A percentile compares a stretch with the other conserved stretches of the same genome.
Evolutionary conservation across 2,329 filamentous ascomycete species (phyloP).

Genomic region (Dryadomyces quercivorus): DNA sequence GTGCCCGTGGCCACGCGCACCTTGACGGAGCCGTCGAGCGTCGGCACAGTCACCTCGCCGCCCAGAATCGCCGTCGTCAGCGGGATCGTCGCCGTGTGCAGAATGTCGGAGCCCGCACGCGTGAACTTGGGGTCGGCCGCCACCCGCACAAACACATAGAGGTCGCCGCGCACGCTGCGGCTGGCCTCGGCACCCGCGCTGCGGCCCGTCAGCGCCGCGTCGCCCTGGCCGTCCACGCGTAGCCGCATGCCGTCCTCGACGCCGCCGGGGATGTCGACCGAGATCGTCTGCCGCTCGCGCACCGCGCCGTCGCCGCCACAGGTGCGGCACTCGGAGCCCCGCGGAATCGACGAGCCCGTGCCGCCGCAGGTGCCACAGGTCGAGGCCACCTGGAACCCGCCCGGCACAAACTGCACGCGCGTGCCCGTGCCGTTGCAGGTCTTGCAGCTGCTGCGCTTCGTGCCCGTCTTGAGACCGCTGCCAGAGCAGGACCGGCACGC

Average conservation of each 20-base stretch:
- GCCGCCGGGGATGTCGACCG: constrained; percentile 84
- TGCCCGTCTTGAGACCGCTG: constrained; percentile 71
- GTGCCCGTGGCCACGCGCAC: constrained; percentile 88
- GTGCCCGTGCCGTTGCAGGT: constrained; percentile 78
- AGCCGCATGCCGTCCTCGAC: constrained; percentile 96
- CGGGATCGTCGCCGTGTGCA: constrained; percentile 84
- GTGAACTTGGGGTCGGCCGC: constrained; percentile 84
- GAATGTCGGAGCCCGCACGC: constrained; percentile 74
- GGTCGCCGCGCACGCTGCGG: constrained; percentile 65
- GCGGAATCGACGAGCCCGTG: constrained; percentile 62
- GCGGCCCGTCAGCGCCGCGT: constrained; percentile 67
- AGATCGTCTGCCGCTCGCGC: constrained; percentile 70
- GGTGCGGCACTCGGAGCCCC: constrained; percentile 65
- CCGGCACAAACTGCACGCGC: constrained; percentile 77
- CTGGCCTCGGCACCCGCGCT: constrained; percentile 28
- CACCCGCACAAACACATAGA: constrained; percentile 84
- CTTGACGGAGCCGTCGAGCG: constrained; percentile 79
- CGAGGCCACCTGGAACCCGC: constrained; percentile 91
- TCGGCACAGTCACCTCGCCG: constrained; percentile 81
- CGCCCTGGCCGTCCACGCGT: constrained; percentile 73
- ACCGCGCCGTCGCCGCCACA: constrained; percentile 78
- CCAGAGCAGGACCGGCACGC: constrained; percentile 75
- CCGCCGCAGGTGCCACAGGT: constrained; percentile 77
- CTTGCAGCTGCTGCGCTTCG: constrained; percentile 60
- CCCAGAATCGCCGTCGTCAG: constrained; percentile 87